Base-by-base conservation (phyloP, 768 basidiomycete genomes). In the Termitomyces sp. region DNA sequence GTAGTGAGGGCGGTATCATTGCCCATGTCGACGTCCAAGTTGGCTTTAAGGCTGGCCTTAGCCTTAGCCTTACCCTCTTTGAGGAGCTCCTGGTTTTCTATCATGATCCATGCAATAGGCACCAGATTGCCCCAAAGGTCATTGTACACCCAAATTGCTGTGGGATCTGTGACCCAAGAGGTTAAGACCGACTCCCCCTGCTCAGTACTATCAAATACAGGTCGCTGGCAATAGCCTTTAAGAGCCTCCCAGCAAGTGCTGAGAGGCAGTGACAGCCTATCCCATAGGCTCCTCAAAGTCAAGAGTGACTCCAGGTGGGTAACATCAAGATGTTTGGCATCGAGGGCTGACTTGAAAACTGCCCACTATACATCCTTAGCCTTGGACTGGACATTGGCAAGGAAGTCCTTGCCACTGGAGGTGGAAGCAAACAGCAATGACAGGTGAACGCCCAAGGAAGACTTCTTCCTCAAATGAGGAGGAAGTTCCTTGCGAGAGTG, bases 121-220 rank as follows among this genome's bases (percentile, higher is more conserved):
- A 13, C 46, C 30, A 47, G 5, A 7, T 47, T 30, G 2, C 2
- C 7, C 1, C 3, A 4, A 2, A 47, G 30, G 30, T 12, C 10
- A 1, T 12, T 5, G 30, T 20, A 47, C 3, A 33, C 30, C 30
- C 1, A 8, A 16, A 10, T 6, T 4, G 46, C 46, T 6, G 9
- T 2, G 1, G 46, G 46, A 1, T 47, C 30, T 1, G 12, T 2
- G 1, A 9, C 10, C 46, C 46, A 47, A 1, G n/a, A n/a, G n/a
- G n/a, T n/a, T n/a, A 2, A 47, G 5, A 0, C 0, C 3, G 2
- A 2, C 2, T 5, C 16, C 30, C 0, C 30, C 46, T n/a, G n/a
- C n/a, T n/a, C n/a, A n/a, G n/a, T n/a, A 20, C n/a, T 18, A 2
- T 2, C 30, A 33, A 47, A 47, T 30, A 47, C 8, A 5, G 46